Percentiles rank a stretch among this genome's conserved stretches.
These are phyloP conservation scores for Candida dendrica DNA, from an alignment of 805 yeast species.

Conservation along the genomic window DNA sequence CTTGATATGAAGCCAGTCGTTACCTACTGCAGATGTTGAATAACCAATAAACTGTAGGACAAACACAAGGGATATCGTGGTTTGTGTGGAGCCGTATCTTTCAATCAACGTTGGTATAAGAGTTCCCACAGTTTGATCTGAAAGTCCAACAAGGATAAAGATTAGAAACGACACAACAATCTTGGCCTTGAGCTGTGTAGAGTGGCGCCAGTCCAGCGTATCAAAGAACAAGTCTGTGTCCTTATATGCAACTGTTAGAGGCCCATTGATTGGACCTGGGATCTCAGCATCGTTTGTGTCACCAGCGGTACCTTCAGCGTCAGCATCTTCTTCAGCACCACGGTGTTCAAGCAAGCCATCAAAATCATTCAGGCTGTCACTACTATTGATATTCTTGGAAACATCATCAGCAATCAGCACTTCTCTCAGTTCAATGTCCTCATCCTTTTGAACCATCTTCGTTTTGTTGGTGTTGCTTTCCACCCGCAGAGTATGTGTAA, in stretches of 20 bases:
- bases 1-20: slow-evolving; percentile 31
- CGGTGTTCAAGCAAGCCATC: neutral
- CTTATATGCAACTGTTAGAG: neutral
- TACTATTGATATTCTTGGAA: neutral
- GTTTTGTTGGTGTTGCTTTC: no score
- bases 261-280: neutral
- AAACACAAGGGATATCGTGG: slow-evolving; percentile 41
- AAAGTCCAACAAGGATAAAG: slow-evolving; percentile 44
- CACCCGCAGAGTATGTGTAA: no score
- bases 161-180: slow-evolving; percentile 30
- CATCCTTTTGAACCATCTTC: neutral
- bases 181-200: slow-evolving; percentile 37
- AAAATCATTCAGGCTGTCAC: neutral
- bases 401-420: neutral
- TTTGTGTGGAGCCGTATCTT: slow-evolving; percentile 41
- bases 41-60: slow-evolving; percentile 50
- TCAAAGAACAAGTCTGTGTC: neutral
- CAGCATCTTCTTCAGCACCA: neutral
- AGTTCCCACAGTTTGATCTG: slow-evolving; percentile 58
- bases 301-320: neutral
- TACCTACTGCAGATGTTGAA: slow-evolving; percentile 41
- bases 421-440: neutral
- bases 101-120: slow-evolving; percentile 44
- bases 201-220: slow-evolving; percentile 15
- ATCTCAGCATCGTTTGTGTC: no score